Conservation (phyloP, 495 filamentous ascomycete genomes). For the Hypoxylon lienhwacheense region DNA sequence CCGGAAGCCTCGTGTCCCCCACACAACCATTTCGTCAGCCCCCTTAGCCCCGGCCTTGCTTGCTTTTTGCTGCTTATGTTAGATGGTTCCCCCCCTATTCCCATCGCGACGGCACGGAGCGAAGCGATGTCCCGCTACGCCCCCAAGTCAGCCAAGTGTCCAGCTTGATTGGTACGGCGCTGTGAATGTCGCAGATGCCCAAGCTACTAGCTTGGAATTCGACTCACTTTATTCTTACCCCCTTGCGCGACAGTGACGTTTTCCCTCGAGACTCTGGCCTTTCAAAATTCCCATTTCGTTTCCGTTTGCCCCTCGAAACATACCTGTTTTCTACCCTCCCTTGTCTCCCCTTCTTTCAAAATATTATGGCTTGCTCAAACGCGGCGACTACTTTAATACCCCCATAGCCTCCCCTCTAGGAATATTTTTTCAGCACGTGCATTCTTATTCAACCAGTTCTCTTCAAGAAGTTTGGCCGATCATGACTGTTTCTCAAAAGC, state of each 20-base stretch:
- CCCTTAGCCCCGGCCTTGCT: slow-evolving; percentile 27
- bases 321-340: slow-evolving; percentile 19
- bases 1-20: slow-evolving; percentile 33
- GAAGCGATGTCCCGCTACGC: slow-evolving; percentile 36
- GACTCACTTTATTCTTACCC: slow-evolving; percentile 16
- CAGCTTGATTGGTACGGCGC: slow-evolving; percentile 29
- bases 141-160: slow-evolving; percentile 30
- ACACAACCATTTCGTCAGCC: slow-evolving; percentile 29
- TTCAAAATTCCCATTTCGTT: slow-evolving; percentile 21
- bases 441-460: slow-evolving; percentile 2
- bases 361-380: slow-evolving; percentile 11
- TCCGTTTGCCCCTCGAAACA: slow-evolving; percentile 21
- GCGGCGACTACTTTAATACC: slow-evolving; percentile 5
- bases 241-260: slow-evolving; percentile 36
- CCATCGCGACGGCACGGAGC: slow-evolving; percentile 36
- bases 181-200: slow-evolving; percentile 27
- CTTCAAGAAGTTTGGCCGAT: neutral
- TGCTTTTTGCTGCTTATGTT: slow-evolving; percentile 36
- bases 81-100: slow-evolving; percentile 28
- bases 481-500: slow-evolving; percentile 34
- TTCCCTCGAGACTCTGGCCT: slow-evolving; percentile 8
- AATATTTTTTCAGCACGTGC: slow-evolving; percentile 25
- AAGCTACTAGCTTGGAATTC: slow-evolving; percentile 25
- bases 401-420: slow-evolving; percentile 5
- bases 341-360: slow-evolving; percentile 16